Percentiles rank a stretch among this genome's conserved stretches.
These are phyloP conservation scores for Cercospora sp. DNA, from an alignment of 2,329 filamentous ascomycete genomes.

Conservation along the genomic window DNA sequence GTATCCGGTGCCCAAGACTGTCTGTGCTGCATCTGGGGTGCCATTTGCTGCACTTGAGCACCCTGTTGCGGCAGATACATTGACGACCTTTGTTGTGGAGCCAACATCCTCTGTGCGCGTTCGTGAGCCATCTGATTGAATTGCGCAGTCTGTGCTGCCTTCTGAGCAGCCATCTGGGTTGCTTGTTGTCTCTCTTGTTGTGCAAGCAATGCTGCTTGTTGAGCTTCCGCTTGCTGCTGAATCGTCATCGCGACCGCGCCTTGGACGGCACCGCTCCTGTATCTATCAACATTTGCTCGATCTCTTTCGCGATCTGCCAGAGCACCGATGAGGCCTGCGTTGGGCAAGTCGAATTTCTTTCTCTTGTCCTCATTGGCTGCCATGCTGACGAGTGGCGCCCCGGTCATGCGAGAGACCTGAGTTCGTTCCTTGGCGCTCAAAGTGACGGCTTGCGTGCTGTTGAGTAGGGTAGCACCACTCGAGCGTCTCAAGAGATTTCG, in stretches of 20 bases:
- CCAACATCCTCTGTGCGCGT: constrained; percentile 18
- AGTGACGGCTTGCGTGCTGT: constrained; percentile 54
- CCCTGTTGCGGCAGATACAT: constrained; percentile 4
- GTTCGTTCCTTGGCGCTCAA: constrained; percentile 88
- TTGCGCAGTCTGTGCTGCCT: constrained; percentile 31
- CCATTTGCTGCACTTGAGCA: constrained; percentile 8
- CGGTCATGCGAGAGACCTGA: constrained; percentile 79
- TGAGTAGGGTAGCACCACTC: constrained; percentile 25
- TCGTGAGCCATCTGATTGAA: constrained; percentile 28
- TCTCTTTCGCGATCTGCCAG: constrained; percentile 80
- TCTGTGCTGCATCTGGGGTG: constrained; percentile 10
- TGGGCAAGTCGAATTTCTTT: neutral
- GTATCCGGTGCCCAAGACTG: constrained; percentile 16
- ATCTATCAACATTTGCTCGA: constrained; percentile 66
- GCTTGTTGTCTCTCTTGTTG: constrained; percentile 36
- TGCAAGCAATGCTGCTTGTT: constrained; percentile 41
- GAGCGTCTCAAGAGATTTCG: constrained; percentile 16
- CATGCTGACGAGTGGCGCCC: constrained; percentile 71
- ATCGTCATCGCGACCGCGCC: constrained; percentile 63
- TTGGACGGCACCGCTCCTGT: constrained; percentile 67
- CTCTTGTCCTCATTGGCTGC: constrained; percentile 49
- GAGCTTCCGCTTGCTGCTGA: constrained; percentile 41
- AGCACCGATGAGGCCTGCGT: constrained; percentile 65
- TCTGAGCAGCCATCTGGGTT: constrained; percentile 31
- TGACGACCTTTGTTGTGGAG: neutral